Base-by-base conservation (phyloP, 1,284 basidiomycete genomes). In the Ustilago curta region DNA sequence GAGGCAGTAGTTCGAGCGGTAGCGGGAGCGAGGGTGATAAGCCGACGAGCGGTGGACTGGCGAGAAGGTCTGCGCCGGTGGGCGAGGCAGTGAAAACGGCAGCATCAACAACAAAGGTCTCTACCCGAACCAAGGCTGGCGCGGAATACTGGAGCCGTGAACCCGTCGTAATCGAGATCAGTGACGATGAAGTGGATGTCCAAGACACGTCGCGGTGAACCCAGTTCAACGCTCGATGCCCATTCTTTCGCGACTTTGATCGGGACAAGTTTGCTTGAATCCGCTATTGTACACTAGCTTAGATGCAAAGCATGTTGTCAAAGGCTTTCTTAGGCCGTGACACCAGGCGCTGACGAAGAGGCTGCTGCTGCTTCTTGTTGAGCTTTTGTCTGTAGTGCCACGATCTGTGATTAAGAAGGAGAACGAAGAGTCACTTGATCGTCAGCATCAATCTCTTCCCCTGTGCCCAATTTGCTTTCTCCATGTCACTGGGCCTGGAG, bases 381-480 rank as follows among this genome's bases (percentile, higher is more conserved):
- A 11, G 75, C 72, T 43, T 75, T 72, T 21, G 69, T 50, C 54
- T 79, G 78, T 31, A 79, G 51, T 35, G 64, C 66, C 25, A 79
- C 70, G 44, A 79, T 77, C 77, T 79, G 44, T 45, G 7, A 27
- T 14, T 37, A 5, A 19, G 14, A 9, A 16, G 8, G 25, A 49
- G 18, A 19, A 23, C n/a, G 29, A 35, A 32, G 8, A 32, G 21
- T 27, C 12, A 37, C 14, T 18, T 35, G 23, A 40, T 19, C 14
- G 35, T 62, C 32, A 58, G 58, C 29, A 29, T 48, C 11, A 4
- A 12, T 37, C 35, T 37, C 14, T 12, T 35, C 32, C 9, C 23
- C 16, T 12, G 25, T 45, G n/a, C n/a, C 48, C 5, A 19, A n/a
- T n/a, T n/a, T 8, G 18, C 12, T 31, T 23, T 4, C n/a, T 42